Percentiles rank a stretch among this genome's conserved stretches.
These are phyloP conservation scores for Pseudoperonospora humuli DNA, from an alignment of 352 stramenopile genomes.

Conservation along the genomic window DNA sequence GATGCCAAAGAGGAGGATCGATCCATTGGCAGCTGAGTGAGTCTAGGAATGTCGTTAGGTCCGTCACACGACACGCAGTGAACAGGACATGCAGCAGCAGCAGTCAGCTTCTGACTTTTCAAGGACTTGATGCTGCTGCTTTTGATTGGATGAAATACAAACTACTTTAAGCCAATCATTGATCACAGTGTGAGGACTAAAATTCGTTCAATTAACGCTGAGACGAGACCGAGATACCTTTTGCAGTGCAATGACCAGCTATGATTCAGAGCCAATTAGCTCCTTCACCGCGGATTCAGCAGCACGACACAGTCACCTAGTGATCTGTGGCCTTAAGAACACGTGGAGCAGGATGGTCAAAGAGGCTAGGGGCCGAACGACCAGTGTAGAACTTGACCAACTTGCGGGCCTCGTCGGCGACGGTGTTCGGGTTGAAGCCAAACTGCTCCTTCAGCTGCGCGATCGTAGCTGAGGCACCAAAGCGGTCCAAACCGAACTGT, in stretches of 20 bases:
- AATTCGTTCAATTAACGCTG: slow-evolving; percentile 9
- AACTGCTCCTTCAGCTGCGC: slow-evolving; percentile 90
- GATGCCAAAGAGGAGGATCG: too few relatives aligned
- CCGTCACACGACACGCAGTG: too few relatives aligned
- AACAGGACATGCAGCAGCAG: too few relatives aligned
- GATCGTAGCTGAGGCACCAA: slow-evolving; percentile 84
- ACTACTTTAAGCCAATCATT: slow-evolving; percentile 1
- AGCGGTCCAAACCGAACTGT: slow-evolving; percentile 87
- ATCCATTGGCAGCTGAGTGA: too few relatives aligned
- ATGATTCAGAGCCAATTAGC: too few relatives aligned
- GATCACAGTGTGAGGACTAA: background rate
- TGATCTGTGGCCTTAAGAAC: slow-evolving; percentile 56
- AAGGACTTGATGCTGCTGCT: too few relatives aligned
- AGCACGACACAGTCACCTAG: slow-evolving; percentile 23
- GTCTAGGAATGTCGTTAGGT: too few relatives aligned
- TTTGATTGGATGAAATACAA: slow-evolving; percentile 4
- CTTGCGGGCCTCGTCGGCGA: slow-evolving; percentile 87
- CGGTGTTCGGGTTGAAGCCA: slow-evolving; percentile 93
- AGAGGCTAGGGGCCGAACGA: slow-evolving; percentile 55
- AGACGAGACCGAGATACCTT: slow-evolving; percentile 3
- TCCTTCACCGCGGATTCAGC: background rate
- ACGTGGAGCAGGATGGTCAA: slow-evolving; percentile 58
- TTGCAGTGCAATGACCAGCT: too few relatives aligned
- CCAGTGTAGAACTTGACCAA: slow-evolving; percentile 91
- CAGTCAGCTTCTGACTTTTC: too few relatives aligned